These are phyloP conservation scores for Aulographum hederae DNA, from an alignment of 2,329 filamentous ascomycete genomes.

Conservation along the genomic window DNA sequence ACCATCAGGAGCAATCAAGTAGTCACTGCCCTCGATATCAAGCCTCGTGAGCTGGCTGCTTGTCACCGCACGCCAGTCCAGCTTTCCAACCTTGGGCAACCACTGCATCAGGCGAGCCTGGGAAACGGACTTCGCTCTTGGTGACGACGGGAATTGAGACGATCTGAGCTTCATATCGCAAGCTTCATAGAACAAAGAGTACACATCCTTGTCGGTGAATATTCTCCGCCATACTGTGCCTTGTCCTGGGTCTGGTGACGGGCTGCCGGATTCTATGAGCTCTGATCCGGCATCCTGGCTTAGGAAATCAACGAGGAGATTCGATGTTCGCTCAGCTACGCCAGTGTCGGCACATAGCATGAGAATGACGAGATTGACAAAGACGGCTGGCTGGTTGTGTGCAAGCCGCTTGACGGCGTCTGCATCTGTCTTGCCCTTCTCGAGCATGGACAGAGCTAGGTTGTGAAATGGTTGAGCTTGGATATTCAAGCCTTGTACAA, in stretches of 20 bases:
- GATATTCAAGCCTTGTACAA: conserved; percentile 34
- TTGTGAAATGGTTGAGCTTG: conserved; percentile 32
- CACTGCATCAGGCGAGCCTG: conserved; percentile 42
- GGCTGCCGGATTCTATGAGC: conserved; percentile 8
- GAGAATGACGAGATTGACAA: conserved; percentile 34
- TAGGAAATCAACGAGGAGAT: conserved; percentile 33
- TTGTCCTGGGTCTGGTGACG: conserved; percentile 17
- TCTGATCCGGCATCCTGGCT: conserved; percentile 25
- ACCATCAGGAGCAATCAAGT: conserved; percentile 17
- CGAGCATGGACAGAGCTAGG: conserved; percentile 35
- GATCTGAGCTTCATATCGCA: conserved; percentile 26
- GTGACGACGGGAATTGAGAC: no score
- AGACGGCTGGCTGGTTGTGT: conserved; percentile 32
- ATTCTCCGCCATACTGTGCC: conserved; percentile 42
- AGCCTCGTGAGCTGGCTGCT: conserved; percentile 29
- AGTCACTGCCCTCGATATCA: conserved; percentile 29
- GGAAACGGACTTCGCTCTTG: conserved; percentile 36
- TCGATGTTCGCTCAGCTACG: conserved; percentile 33
- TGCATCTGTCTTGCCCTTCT: conserved; percentile 32
- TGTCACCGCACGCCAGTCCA: conserved; percentile 37
- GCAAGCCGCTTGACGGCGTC: conserved; percentile 39
- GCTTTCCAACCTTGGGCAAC: conserved; percentile 30
- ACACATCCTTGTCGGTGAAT: conserved; percentile 41
- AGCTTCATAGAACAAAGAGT: conserved; percentile 35
- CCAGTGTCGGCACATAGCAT: conserved; percentile 39